phyloP scores from a whole-genome alignment of 352 stramenopile species.

The Phytopythium aichiense region DNA sequence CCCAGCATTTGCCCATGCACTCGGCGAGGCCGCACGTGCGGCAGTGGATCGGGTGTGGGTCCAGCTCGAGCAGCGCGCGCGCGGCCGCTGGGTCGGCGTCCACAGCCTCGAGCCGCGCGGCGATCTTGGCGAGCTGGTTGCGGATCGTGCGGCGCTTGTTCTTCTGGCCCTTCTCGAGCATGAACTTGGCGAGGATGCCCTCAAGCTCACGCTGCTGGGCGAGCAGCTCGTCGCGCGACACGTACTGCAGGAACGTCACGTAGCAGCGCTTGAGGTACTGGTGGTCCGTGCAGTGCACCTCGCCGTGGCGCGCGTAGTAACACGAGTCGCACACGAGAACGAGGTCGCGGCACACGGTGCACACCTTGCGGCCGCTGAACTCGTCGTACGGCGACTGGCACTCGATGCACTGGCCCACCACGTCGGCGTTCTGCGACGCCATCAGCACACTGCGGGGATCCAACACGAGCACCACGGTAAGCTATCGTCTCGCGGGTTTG shows the following conservation, averaged over 20 bases:
- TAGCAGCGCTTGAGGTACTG: conserved; percentile 74
- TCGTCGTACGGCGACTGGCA: conserved; percentile 53
- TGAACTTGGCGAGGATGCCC: conserved; percentile 37
- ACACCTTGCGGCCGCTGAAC: conserved; percentile 67
- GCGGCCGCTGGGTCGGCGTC: conserved; percentile 35
- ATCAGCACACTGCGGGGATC: conserved; percentile 46
- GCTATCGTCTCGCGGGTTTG: neutral
- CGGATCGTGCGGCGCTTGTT: conserved; percentile 69
- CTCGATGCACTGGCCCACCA: conserved; percentile 73
- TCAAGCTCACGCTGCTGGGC: conserved; percentile 43
- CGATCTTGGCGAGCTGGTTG: conserved; percentile 67
- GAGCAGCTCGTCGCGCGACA: conserved; percentile 36
- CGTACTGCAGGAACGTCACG: conserved; percentile 66
- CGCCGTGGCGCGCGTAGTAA: conserved; percentile 48
- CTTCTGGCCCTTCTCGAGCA: conserved; percentile 58
- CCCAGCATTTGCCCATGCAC: conserved; percentile 71
- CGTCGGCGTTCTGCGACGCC: conserved; percentile 40
- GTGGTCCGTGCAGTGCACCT: conserved; percentile 72
- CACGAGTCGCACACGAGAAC: conserved; percentile 66
- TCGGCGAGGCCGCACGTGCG: conserved; percentile 47
- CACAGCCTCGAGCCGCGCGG: conserved; percentile 35
- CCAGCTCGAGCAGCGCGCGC: conserved; percentile 19
- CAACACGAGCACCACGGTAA: conserved; percentile 5
- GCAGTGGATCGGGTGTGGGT: conserved; percentile 53
- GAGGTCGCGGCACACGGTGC: conserved; percentile 65